A percentile compares a stretch with the other conserved stretches of the same genome.
phyloP scores from a whole-genome alignment of 2,329 filamentous ascomycete genomes.

The Fusarium sp. region DNA sequence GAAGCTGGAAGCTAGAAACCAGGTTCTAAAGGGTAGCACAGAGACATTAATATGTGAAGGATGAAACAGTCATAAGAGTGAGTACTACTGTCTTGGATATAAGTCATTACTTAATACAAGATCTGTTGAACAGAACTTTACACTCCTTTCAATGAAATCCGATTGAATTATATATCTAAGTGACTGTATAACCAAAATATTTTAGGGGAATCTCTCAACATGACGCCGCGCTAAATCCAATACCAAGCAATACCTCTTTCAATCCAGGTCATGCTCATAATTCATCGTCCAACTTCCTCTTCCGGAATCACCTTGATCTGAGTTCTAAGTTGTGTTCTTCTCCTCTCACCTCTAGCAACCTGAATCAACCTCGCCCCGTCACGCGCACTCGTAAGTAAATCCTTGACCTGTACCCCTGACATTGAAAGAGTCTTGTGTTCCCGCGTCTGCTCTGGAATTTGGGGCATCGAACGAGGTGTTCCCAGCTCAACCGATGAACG shows the following conservation, averaged over 20 bases:
- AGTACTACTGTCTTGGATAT: neutral
- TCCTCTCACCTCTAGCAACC: slow-evolving; percentile 48
- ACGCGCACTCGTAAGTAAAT: slow-evolving; percentile 42
- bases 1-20: neutral
- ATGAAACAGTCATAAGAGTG: neutral
- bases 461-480: slow-evolving; percentile 21
- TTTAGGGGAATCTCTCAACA: slow-evolving; percentile 31
- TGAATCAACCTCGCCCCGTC: slow-evolving; percentile 40
- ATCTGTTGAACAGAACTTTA: neutral
- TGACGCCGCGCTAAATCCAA: slow-evolving; percentile 39
- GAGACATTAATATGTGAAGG: neutral
- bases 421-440: slow-evolving; percentile 29
- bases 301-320: slow-evolving; percentile 54
- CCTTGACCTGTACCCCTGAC: slow-evolving; percentile 44
- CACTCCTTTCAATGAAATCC: neutral
- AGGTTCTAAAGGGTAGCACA: neutral
- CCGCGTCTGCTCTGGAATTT: slow-evolving; percentile 12
- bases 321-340: slow-evolving; percentile 52
- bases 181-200: slow-evolving; percentile 4
- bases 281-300: slow-evolving; percentile 21
- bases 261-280: neutral
- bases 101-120: neutral
- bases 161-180: neutral
- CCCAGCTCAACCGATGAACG: slow-evolving; percentile 30
- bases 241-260: slow-evolving; percentile 4